Evolutionary conservation across 23 red algal species (phyloP).

Genomic region (Gracilaria gracilis): DNA sequence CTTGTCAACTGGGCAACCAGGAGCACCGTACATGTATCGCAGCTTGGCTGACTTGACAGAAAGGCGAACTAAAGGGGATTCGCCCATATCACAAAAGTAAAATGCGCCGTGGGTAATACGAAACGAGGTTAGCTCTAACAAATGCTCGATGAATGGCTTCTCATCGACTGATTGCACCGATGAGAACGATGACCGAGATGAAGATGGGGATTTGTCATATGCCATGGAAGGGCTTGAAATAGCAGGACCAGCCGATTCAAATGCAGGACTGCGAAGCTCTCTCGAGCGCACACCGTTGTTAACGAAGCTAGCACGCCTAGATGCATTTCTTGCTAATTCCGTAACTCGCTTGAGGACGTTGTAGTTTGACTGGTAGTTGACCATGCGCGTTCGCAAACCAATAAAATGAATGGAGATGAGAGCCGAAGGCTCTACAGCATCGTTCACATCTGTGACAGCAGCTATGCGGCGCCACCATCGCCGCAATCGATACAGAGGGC

Average conservation of each 20-base stretch:
- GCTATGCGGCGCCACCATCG: slow-evolving; percentile 54
- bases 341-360: neutral
- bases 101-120: slow-evolving; percentile 60
- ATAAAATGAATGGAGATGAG: slow-evolving; percentile 52
- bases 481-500: slow-evolving; percentile 48
- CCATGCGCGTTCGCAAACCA: slow-evolving; percentile 51
- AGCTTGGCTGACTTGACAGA: slow-evolving; percentile 55
- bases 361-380: slow-evolving; percentile 46
- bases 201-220: neutral
- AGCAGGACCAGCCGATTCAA: neutral
- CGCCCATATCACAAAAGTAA: slow-evolving; percentile 71
- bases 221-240: slow-evolving; percentile 19
- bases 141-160: slow-evolving; percentile 52
- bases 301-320: slow-evolving; percentile 10
- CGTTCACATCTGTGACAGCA: slow-evolving; percentile 17
- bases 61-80: slow-evolving; percentile 63
- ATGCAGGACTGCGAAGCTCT: neutral
- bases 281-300: slow-evolving; percentile 31
- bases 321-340: slow-evolving; percentile 5
- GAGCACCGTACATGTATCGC: slow-evolving; percentile 65
- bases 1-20: slow-evolving; percentile 41
- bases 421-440: slow-evolving; percentile 28
- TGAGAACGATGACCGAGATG: slow-evolving; percentile 42
- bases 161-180: slow-evolving; percentile 47
- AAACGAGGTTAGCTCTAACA: slow-evolving; percentile 56